Evolutionary conservation across 139 green algal genomes (phyloP), one percentile per base, ranked within the genome.

Genomic region (Desmodesmus armatus): DNA sequence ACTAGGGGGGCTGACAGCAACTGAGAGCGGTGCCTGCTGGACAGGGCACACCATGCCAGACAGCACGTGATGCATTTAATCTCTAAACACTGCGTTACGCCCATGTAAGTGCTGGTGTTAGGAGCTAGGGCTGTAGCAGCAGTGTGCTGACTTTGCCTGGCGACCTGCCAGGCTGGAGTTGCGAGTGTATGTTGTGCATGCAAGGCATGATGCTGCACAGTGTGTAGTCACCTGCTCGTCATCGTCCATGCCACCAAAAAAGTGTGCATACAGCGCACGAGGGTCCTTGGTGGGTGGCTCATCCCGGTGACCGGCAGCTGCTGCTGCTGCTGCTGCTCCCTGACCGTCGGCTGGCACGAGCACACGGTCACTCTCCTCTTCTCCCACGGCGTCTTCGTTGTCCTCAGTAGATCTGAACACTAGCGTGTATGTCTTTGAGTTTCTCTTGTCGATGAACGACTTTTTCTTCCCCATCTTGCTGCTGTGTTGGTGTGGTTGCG

Each of bases 361-460:
- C 25, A 91, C 87, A 39, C 87, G 81, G 19, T 82, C 63, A 29
- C 67, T 31, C 33, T 60, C 86, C 33, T 82, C 87, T 27, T 49
- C 11, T 35, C 58, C 13, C 65, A 88, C 87, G 25, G 86, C 80
- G 69, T 87, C 81, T 2, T 84, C 62, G n/a, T 78, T 78, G 0
- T 88, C 85, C 19, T 93, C 87, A 15, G 71, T 85, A 1, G 75
- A 82, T 5, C 88, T 74, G 70, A 92, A 96, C 5, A 97, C 87
- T 5, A 98, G 84, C 23, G 53, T 92, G 85, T 95, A 98, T 1
- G 96, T 97, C 0, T 84, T 90, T 0, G 95, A 76, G 5, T 86
- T 88, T 63, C 94, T 96, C 87, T 97, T 98, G 86, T 98, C 92
- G 39, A 98, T 97, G 74, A 96, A 98, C 0, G 89, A 37, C 67